Evolutionary conservation across 352 stramenopile genomes (phyloP).

Genomic region (Phytophthora pini): DNA sequence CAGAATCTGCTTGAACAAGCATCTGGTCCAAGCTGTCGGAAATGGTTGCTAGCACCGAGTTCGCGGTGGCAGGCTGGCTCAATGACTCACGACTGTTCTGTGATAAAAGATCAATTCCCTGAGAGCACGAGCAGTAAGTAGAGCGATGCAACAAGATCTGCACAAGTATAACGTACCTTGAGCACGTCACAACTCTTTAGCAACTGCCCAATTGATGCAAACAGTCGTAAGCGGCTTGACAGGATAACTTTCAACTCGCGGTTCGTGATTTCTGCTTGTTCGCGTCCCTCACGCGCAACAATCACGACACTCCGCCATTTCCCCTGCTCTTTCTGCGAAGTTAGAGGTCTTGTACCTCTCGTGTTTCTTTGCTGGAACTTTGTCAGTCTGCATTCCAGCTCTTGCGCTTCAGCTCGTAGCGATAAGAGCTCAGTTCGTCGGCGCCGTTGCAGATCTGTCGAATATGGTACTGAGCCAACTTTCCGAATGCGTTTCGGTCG

Average conservation of each 20-base stretch:
- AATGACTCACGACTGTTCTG: not conserved
- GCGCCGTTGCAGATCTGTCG: conserved; percentile 17
- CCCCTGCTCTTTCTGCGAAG: not conserved
- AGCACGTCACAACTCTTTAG: not conserved
- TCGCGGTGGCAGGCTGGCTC: not conserved
- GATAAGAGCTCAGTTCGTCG: conserved; percentile 8
- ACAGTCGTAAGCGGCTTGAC: not conserved
- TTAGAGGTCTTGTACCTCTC: not conserved
- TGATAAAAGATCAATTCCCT: conserved; percentile 4
- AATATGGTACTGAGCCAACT: conserved; percentile 23
- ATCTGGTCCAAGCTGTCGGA: not conserved
- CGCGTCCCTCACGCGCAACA: not conserved
- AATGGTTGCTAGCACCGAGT: conserved; percentile 1
- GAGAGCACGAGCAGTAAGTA: not conserved
- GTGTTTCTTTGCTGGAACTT: not conserved
- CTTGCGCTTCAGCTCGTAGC: conserved; percentile 6
- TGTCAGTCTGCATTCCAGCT: conserved; percentile 5
- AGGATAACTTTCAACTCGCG: conserved; percentile 15
- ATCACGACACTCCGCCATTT: not conserved
- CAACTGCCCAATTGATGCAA: conserved; percentile 1
- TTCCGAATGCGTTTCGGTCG: conserved; percentile 22
- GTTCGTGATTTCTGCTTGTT: conserved; percentile 4
- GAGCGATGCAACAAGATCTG: not conserved
- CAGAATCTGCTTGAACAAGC: conserved; percentile 1
- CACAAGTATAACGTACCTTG: conserved; percentile 1